These are phyloP conservation scores for Ogataea saltuana DNA, from an alignment of 805 yeast genomes.

Conservation along the genomic window DNA sequence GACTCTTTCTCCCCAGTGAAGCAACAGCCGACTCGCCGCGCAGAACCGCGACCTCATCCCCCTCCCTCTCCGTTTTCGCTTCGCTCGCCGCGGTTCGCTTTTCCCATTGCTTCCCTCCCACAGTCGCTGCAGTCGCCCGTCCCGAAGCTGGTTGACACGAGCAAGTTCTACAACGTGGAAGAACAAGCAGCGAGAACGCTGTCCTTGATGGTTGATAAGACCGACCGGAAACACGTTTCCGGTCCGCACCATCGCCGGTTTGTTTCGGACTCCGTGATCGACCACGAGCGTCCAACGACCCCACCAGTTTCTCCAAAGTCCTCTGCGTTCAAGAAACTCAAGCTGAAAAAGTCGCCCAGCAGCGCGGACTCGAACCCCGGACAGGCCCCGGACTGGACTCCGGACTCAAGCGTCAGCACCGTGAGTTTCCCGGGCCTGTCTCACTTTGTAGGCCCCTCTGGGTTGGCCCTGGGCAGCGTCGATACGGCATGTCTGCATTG, in stretches of 20 bases:
- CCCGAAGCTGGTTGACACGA: constrained; percentile 5
- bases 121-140: constrained; percentile 5
- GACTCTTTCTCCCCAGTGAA: constrained; percentile 10
- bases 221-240: constrained; percentile 4
- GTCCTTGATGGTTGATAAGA: constrained; percentile 28
- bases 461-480: neutral
- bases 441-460: neutral
- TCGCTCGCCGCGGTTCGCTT: constrained; percentile 4
- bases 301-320: constrained; percentile 30
- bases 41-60: too few species aligned
- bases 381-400: constrained; percentile 8
- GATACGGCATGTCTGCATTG: constrained; percentile 39
- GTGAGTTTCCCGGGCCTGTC: constrained; percentile 7
- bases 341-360: constrained; percentile 21
- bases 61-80: neutral
- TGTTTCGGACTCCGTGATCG: constrained; percentile 2
- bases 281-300: constrained; percentile 21
- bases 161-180: constrained; percentile 24
- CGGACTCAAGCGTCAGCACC: constrained; percentile 3
- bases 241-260: constrained; percentile 6
- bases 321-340: constrained; percentile 20
- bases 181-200: constrained; percentile 33
- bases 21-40: too few species aligned
- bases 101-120: constrained; percentile 6
- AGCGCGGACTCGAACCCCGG: too few species aligned